Evolutionary conservation across 129 eudicot species (phyloP).

Genomic region (Lonicera japonica): DNA sequence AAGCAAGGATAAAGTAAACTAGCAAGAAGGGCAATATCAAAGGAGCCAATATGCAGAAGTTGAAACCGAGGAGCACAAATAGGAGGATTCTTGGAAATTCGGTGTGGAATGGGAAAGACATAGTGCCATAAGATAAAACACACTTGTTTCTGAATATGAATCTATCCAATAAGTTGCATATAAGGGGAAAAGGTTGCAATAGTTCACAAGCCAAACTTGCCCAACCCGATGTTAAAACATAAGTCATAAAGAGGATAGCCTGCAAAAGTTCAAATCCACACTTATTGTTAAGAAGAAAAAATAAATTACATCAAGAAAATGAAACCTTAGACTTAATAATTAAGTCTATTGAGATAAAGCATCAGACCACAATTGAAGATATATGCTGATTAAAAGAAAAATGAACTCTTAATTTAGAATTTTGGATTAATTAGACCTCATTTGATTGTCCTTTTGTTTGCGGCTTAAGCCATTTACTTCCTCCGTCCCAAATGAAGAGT

Average conservation of each 20-base stretch:
- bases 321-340: no score
- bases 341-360: no score
- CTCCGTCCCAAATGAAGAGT: no score
- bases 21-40: constrained; percentile 79
- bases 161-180: constrained; percentile 52
- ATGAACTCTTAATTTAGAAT: no score
- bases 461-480: no score
- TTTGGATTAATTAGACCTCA: no score
- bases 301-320: not conserved
- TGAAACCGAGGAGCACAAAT: constrained; percentile 78
- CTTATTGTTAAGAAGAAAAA: not conserved
- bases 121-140: constrained; percentile 36
- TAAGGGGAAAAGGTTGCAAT: constrained; percentile 66
- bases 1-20: constrained; percentile 77
- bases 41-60: constrained; percentile 67
- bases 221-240: constrained; percentile 93
- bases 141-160: constrained; percentile 47
- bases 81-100: constrained; percentile 85
- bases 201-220: constrained; percentile 80
- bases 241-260: constrained; percentile 89
- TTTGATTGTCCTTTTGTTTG: no score
- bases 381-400: no score
- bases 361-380: no score
- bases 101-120: constrained; percentile 85
- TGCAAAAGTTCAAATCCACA: constrained; percentile 25